A percentile compares a stretch with the other conserved stretches of the same genome.
These are phyloP conservation scores for Cryptosporidium ryanae DNA, from an alignment of 169 alveolate species.

Conservation along the genomic window DNA sequence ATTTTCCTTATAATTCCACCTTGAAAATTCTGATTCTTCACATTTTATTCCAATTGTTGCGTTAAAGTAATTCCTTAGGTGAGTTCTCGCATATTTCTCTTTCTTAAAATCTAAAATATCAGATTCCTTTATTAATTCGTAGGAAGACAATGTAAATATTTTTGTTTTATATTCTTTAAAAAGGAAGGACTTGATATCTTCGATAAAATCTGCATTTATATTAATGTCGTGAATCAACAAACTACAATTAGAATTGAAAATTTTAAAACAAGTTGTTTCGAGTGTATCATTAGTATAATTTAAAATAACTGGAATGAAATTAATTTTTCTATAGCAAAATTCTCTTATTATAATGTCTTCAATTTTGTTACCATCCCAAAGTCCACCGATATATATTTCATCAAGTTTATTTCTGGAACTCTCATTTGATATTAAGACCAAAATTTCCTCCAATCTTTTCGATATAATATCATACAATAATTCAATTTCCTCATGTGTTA, in stretches of 20 bases:
- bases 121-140: neutral
- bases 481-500: neutral
- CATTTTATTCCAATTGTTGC: too few relatives aligned
- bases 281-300: conserved; percentile 29
- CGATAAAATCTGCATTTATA: conserved; percentile 17
- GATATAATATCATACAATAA: neutral
- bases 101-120: neutral
- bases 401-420: neutral
- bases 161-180: neutral
- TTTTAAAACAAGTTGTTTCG: conserved; percentile 49
- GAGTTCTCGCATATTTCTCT: neutral
- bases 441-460: neutral
- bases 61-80: neutral
- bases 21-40: neutral
- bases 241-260: conserved; percentile 17
- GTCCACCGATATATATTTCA: conserved; percentile 28
- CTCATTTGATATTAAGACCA: neutral
- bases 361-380: conserved; percentile 63
- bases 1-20: neutral
- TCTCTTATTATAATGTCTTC: conserved; percentile 62
- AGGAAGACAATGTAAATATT: conserved; percentile 5
- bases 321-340: conserved; percentile 17
- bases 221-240: conserved; percentile 18
- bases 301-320: conserved; percentile 25
- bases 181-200: neutral